A percentile compares a stretch with the other conserved stretches of the same genome.
Conservation (phyloP, 2,329 filamentous ascomycete genomes). For the Truncatella angustata region DNA sequence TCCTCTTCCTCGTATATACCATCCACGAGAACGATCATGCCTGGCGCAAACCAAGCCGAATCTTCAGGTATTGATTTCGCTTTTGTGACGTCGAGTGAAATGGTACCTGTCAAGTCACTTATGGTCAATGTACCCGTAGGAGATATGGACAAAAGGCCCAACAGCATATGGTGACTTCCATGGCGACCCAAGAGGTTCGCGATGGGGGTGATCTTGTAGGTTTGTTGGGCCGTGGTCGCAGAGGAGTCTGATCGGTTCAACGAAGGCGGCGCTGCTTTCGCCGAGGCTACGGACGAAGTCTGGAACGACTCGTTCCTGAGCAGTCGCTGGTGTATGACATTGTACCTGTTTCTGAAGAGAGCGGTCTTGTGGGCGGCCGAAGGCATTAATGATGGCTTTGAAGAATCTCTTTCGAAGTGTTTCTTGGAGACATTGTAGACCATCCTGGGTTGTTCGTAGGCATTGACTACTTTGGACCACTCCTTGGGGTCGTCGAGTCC, state of each 20-base stretch:
- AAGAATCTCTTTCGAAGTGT: constrained; percentile 76
- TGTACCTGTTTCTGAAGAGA: constrained; percentile 85
- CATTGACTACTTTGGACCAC: constrained; percentile 81
- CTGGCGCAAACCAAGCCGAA: constrained; percentile 88
- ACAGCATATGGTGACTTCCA: constrained; percentile 79
- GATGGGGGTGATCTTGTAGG: constrained; percentile 87
- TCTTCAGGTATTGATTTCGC: constrained; percentile 80
- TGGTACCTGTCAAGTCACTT: constrained; percentile 84
- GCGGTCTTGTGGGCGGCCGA: constrained; percentile 77
- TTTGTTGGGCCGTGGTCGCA: constrained; percentile 53
- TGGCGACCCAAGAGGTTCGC: constrained; percentile 73
- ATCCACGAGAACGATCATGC: constrained; percentile 94
- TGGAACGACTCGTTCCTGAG: constrained; percentile 94
- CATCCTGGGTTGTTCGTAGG: constrained; percentile 81
- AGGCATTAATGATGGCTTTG: constrained; percentile 71
- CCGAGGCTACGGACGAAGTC: constrained; percentile 68
- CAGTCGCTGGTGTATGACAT: constrained; percentile 87
- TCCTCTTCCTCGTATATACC: constrained; percentile 97
- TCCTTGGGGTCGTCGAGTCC: constrained; percentile 66
- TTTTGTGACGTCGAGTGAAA: constrained; percentile 77
- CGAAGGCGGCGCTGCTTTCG: constrained; percentile 45
- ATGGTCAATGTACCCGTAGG: constrained; percentile 81
- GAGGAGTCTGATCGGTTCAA: constrained; percentile 59
- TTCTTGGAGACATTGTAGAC: constrained; percentile 79
- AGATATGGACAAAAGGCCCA: constrained; percentile 78